Percentiles rank a stretch among this genome's conserved stretches.
Evolutionary conservation across 352 stramenopile species (phyloP).

Genomic region (Achlya hypogyna): DNA sequence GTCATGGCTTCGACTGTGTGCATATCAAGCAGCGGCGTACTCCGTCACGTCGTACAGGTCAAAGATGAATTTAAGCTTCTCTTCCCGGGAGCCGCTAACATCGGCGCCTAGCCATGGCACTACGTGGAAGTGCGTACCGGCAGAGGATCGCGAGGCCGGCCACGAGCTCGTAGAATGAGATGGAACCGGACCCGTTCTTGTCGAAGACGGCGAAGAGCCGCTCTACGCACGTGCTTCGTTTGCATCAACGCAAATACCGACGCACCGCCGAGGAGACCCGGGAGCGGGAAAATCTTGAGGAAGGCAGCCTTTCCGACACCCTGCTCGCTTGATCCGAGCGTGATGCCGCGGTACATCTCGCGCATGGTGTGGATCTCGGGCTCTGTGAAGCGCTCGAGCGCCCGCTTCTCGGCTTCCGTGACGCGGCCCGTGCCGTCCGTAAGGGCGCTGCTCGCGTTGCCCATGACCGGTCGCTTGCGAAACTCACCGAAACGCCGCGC

Average conservation of each 20-base stretch:
- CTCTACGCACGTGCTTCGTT: conserved; percentile 32
- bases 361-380: conserved; percentile 69
- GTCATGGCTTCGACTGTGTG: neutral
- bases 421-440: conserved; percentile 1
- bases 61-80: conserved; percentile 91
- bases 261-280: conserved; percentile 75
- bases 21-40: conserved; percentile 31
- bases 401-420: conserved; percentile 7
- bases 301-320: conserved; percentile 90
- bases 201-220: conserved; percentile 90
- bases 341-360: conserved; percentile 71
- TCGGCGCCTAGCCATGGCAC: neutral
- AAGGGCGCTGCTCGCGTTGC: neutral
- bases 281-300: conserved; percentile 89
- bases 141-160: conserved; percentile 76
- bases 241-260: neutral
- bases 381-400: conserved; percentile 36
- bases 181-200: conserved; percentile 75
- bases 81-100: conserved; percentile 70
- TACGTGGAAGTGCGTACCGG: conserved; percentile 7
- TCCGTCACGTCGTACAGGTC: conserved; percentile 87
- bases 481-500: neutral
- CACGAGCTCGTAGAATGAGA: conserved; percentile 90
- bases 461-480: neutral
- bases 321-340: conserved; percentile 45